A percentile compares a stretch with the other conserved stretches of the same genome.
phyloP scores from a whole-genome alignment of 495 filamentous ascomycete species.

The Paragyromitra xinjiangensis region DNA sequence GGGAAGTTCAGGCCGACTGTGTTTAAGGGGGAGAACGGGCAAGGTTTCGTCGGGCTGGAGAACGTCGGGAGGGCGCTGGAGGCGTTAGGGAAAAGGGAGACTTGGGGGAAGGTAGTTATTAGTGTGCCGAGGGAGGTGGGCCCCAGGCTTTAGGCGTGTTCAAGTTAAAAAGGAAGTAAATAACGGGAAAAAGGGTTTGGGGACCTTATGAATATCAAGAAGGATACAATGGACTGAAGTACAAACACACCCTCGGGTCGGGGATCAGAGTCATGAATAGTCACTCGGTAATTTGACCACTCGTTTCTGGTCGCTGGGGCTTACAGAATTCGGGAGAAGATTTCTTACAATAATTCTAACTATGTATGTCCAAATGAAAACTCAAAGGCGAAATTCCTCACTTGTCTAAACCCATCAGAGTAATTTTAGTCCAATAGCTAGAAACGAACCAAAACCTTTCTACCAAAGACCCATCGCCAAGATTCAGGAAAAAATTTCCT shows the following conservation, averaged over 20 bases:
- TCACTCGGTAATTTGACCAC: constrained; percentile 15
- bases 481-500: neutral
- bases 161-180: neutral
- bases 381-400: no score
- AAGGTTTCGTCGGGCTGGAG: constrained; percentile 83
- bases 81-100: constrained; percentile 79
- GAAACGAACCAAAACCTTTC: no score
- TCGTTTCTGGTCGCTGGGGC: neutral
- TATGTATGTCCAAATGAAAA: no score
- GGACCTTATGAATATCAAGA: neutral
- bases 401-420: no score
- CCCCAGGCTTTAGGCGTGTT: constrained; percentile 53
- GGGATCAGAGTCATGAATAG: neutral
- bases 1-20: constrained; percentile 84
- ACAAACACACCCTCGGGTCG: neutral
- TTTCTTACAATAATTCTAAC: neutral
- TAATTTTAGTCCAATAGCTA: no score
- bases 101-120: constrained; percentile 96
- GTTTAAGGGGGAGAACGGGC: constrained; percentile 72
- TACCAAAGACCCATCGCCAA: neutral
- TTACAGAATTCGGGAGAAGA: neutral
- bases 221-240: neutral
- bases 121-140: constrained; percentile 76
- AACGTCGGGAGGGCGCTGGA: constrained; percentile 77
- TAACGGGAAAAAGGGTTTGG: neutral